Percentiles rank a stretch among this genome's conserved stretches.
phyloP scores from a whole-genome alignment of 345 rosid genomes.

The Hibiscus trionum region DNA sequence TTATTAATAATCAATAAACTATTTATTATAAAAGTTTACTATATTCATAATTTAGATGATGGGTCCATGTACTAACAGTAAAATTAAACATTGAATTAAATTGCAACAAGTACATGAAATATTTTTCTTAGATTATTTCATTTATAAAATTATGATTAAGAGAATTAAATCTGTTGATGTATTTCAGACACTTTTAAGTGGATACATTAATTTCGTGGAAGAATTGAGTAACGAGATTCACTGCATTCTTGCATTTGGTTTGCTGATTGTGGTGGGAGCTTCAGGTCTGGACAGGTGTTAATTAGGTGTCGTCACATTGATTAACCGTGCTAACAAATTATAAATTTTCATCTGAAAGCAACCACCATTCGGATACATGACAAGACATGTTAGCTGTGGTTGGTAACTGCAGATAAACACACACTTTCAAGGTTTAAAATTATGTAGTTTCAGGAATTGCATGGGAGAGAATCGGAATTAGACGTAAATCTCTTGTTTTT shows the following conservation, averaged over 20 bases:
- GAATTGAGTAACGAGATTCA: not conserved
- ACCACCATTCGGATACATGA: not conserved
- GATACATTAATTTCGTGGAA: not conserved
- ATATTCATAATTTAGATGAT: too few species aligned
- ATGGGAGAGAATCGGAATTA: not conserved
- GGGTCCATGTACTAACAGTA: too few species aligned
- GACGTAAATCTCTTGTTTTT: not conserved
- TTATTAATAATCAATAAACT: too few species aligned
- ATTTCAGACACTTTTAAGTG: not conserved
- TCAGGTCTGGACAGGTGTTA: not conserved
- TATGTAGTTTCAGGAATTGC: not conserved
- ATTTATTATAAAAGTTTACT: too few species aligned
- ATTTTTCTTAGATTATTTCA: too few species aligned
- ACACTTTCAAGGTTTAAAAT: too few species aligned
- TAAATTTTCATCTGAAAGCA: not conserved
- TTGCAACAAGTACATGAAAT: too few species aligned
- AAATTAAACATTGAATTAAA: too few species aligned
- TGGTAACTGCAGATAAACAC: not conserved
- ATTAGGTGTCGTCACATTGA: not conserved
- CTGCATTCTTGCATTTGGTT: not conserved
- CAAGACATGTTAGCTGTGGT: not conserved
- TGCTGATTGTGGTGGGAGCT: not conserved
- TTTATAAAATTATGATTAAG: too few species aligned
- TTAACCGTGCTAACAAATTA: not conserved
- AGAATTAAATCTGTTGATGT: too few species aligned